These are phyloP conservation scores for Arachis monticola DNA, from an alignment of 331 rosid species.

Conservation along the genomic window DNA sequence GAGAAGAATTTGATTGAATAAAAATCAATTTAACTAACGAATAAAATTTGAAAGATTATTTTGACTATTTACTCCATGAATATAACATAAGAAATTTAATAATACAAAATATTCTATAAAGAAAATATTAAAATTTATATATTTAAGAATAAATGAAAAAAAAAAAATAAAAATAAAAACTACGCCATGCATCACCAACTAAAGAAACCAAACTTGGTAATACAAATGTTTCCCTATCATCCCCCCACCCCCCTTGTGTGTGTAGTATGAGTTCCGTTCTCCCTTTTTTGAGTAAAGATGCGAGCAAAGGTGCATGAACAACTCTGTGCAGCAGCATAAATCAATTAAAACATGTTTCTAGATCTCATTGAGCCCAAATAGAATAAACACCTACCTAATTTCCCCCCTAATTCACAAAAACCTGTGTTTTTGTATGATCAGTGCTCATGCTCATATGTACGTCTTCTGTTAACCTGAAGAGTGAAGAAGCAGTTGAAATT, in stretches of 20 bases:
- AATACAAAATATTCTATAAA: too few species aligned
- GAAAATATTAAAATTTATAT: too few species aligned
- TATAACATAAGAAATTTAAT: too few species aligned
- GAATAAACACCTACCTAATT: constrained; percentile 21
- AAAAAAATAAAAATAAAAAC: too few species aligned
- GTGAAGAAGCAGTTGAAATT: neutral
- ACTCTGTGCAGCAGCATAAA: constrained; percentile 29
- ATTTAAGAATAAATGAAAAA: too few species aligned
- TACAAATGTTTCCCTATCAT: constrained; percentile 19
- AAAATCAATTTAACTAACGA: too few species aligned
- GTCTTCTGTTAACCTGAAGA: constrained; percentile 26
- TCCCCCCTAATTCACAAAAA: constrained; percentile 37
- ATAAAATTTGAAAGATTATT: too few species aligned
- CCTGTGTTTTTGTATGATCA: constrained; percentile 25
- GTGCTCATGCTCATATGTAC: constrained; percentile 35
- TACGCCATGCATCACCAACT: too few species aligned
- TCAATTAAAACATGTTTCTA: constrained; percentile 28
- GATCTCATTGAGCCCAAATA: constrained; percentile 23
- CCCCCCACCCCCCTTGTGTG: neutral
- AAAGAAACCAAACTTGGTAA: neutral
- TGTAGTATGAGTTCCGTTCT: neutral
- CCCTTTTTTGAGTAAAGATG: constrained; percentile 21
- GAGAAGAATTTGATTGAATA: too few species aligned
- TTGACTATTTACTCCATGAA: too few species aligned
- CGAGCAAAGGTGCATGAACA: constrained; percentile 14